Conservation (phyloP, 306 rosid genomes). For the Vicia faba region DNA sequence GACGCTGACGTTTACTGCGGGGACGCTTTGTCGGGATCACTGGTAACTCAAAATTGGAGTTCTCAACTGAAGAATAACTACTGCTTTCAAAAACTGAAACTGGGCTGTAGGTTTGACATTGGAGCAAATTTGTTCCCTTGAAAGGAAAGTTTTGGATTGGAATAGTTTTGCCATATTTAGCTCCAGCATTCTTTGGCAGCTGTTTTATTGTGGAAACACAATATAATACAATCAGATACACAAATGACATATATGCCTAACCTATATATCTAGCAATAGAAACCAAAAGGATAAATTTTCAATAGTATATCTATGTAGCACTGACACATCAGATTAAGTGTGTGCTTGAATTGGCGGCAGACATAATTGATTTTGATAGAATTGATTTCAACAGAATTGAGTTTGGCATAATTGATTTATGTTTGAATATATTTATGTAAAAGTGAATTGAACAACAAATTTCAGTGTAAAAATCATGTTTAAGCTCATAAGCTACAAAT, state of each 20-base stretch:
- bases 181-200: constrained; percentile 34
- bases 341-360: too few species aligned
- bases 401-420: too few species aligned
- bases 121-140: constrained; percentile 44
- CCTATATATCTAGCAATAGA: background rate
- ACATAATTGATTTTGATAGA: too few species aligned
- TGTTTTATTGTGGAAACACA: constrained; percentile 35
- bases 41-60: constrained; percentile 41
- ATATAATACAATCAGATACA: constrained; percentile 33
- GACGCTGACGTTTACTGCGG: constrained; percentile 60
- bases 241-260: background rate
- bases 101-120: constrained; percentile 63
- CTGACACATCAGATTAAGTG: background rate
- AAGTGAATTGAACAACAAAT: too few species aligned
- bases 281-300: background rate
- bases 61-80: constrained; percentile 59
- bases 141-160: constrained; percentile 36
- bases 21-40: constrained; percentile 55
- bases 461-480: too few species aligned
- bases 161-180: constrained; percentile 35
- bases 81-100: constrained; percentile 74
- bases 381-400: too few species aligned
- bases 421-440: too few species aligned
- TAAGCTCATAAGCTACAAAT: too few species aligned
- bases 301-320: background rate